These are phyloP conservation scores for Bombardia bombarda DNA, from an alignment of 495 filamentous ascomycete genomes.

Conservation along the genomic window DNA sequence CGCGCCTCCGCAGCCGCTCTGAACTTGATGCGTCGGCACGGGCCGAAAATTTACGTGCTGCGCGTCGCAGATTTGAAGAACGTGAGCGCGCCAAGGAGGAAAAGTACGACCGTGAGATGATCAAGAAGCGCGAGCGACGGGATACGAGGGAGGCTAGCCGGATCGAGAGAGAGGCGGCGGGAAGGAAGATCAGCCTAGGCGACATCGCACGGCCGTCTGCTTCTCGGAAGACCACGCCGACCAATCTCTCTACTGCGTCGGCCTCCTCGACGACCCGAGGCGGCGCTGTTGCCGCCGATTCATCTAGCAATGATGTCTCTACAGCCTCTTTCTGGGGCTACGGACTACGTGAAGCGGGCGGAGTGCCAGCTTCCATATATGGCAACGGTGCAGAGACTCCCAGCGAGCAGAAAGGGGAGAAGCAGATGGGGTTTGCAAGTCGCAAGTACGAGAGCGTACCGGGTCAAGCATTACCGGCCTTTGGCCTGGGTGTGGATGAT, in stretches of 20 bases:
- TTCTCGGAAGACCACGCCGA: slow-evolving; percentile 30
- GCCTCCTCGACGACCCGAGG: background rate
- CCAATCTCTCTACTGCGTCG: slow-evolving; percentile 14
- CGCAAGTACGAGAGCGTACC: slow-evolving; percentile 38
- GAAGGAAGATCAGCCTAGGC: slow-evolving; percentile 26
- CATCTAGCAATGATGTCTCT: slow-evolving; percentile 7
- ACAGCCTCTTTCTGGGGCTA: background rate
- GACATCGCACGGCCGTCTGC: slow-evolving; percentile 23
- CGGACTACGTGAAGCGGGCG: background rate
- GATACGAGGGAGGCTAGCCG: slow-evolving; percentile 38
- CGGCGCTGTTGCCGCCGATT: background rate
- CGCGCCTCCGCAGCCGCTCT: slow-evolving; percentile 42
- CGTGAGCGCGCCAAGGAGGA: slow-evolving; percentile 48
- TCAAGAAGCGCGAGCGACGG: slow-evolving; percentile 40
- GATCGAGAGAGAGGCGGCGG: slow-evolving; percentile 29
- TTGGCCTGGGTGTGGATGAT: slow-evolving; percentile 19
- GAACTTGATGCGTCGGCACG: slow-evolving; percentile 40
- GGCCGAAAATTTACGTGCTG: slow-evolving; percentile 40
- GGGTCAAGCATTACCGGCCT: slow-evolving; percentile 17
- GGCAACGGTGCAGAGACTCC: background rate
- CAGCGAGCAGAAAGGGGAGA: slow-evolving; percentile 3
- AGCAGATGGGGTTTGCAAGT: slow-evolving; percentile 26
- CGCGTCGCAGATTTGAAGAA: slow-evolving; percentile 46
- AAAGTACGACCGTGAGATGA: slow-evolving; percentile 47
- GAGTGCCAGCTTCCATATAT: background rate